Base-by-base conservation (phyloP, 1,284 basidiomycete species). In the Sporisorium graminicola region DNA sequence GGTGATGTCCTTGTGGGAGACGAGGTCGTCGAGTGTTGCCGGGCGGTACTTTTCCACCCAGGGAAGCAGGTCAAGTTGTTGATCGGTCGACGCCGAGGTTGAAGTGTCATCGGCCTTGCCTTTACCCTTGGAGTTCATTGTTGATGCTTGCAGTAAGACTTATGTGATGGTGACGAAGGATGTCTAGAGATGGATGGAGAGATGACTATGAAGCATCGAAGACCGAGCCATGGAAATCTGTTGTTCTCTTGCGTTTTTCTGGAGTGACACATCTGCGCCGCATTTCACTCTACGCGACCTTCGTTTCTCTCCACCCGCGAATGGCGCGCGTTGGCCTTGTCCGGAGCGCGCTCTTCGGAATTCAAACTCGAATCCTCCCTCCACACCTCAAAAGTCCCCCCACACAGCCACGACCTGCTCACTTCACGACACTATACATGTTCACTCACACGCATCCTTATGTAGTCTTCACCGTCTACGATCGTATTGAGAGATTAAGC, bases 31-130 rank as follows among this genome's bases (percentile, higher is more conserved):
- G 20, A 85, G 74, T 13, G 81, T 78, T 2, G 66, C 60, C 0
- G 84, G 84, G 13, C 83, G 78, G 58, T 85, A 85, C 70, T 85
- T 85, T 55, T 85, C 84, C 5, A 85, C 84, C 84, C 84, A 82
- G 33, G 66, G 73, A 3, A 75, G 73, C 49, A 75, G 73, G 24
- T 75, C 73, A 53, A 72, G 60, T 24, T 53, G 52, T 13, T 53
- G 52, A 22, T 70, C 58, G 18, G 49, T 18, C 18, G 71, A 18
- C 2, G 69, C 16, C 2, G 64, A 24, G 29, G 56, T 43, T 9
- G 49, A 33, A 24, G 56, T 43, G 31, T 75, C 72, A 14, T 70
- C 58, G 24, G 73, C 67, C 52, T 68, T 75, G 44, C 64, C 74
- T 58, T 76, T 76, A 47, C 67, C 74, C 54, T 76, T 76, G 42